Evolutionary conservation across 2,329 filamentous ascomycete species (phyloP), one percentile per base, ranked within the genome.

Genomic region (Scleromitrula shiraiana): DNA sequence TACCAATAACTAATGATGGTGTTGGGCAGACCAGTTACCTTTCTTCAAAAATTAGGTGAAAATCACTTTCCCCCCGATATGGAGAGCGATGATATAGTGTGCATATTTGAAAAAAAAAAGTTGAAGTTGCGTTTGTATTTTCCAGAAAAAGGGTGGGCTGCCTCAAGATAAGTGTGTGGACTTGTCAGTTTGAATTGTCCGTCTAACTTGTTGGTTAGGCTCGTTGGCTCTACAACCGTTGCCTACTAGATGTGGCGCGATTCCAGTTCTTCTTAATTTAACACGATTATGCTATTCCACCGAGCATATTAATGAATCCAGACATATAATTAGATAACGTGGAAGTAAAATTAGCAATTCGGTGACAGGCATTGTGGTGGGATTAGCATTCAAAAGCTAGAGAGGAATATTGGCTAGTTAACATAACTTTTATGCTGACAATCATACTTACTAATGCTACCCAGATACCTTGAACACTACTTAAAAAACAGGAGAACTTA

Each of bases 61-160:
- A 7, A 29, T 12, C 12, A 29, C 26, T 29, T 12, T 29, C 26
- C 7, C 26, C 12, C 12, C 26, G 12, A 7, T 29, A 29, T 29
- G 26, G 26, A 12, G 26, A 7, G 26, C 26, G 26, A 29, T 7
- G 26, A n/a, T n/a, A n/a, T n/a, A n/a, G n/a, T n/a, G n/a, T n/a
- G n/a, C n/a, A n/a, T n/a, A n/a, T n/a, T n/a, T 29, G 12, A 29
- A 29, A 7, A 7, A 29, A 12, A 12, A 12, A 12, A 29, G 12
- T 29, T 12, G 12, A 12, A 12, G 12, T 12, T 7, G 7, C 26
- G 26, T 7, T 7, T 7, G 12, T 7, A 29, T 12, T 12, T 7
- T 7, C 26, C 26, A 29, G 26, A 29, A 7, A 12, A 29, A 29
- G 26, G 26, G 12, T 29, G 26, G 35, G 66, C 15, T 12, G 29